phyloP scores from a whole-genome alignment of 495 filamentous ascomycete species.

The Penicillium atrosanguineum region DNA sequence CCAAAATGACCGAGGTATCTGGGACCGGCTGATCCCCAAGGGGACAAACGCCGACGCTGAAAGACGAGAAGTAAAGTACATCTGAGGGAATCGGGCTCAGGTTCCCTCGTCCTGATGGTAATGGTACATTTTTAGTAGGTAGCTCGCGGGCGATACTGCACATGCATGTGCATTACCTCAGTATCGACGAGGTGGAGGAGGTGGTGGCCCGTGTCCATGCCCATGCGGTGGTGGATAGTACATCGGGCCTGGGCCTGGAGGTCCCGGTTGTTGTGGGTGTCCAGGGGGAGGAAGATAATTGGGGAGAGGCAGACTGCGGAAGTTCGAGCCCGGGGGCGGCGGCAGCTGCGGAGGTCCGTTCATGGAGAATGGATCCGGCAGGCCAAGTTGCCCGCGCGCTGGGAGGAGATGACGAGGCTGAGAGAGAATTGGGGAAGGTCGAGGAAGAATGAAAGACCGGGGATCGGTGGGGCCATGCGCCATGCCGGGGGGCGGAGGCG shows the following conservation, averaged over 20 bases:
- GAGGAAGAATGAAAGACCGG: slow-evolving; percentile 40
- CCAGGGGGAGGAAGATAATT: slow-evolving; percentile 25
- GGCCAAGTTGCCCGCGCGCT: slow-evolving; percentile 30
- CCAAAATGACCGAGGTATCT: neutral
- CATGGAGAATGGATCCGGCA: slow-evolving; percentile 39
- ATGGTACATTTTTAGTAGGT: neutral
- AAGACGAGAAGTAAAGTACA: slow-evolving; percentile 10
- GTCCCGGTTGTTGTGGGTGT: slow-evolving; percentile 18
- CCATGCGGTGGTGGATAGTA: slow-evolving; percentile 22
- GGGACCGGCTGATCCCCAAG: neutral
- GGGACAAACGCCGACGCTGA: slow-evolving; percentile 13
- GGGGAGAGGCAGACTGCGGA: slow-evolving; percentile 34
- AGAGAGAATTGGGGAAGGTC: slow-evolving; percentile 34
- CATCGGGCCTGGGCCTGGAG: slow-evolving; percentile 12
- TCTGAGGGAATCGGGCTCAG: neutral
- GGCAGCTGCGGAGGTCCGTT: slow-evolving; percentile 40
- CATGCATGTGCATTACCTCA: neutral
- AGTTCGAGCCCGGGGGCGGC: slow-evolving; percentile 42
- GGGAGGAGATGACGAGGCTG: slow-evolving; percentile 41
- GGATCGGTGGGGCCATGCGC: slow-evolving; percentile 37
- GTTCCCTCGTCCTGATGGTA: neutral
- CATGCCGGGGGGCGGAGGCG: slow-evolving; percentile 14
- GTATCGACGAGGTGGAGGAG: slow-evolving; percentile 19
- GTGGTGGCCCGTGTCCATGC: slow-evolving; percentile 4
- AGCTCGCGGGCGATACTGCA: neutral